Base-by-base conservation (phyloP, 2,329 filamentous ascomycete genomes). In the Xylaria arbuscula region DNA sequence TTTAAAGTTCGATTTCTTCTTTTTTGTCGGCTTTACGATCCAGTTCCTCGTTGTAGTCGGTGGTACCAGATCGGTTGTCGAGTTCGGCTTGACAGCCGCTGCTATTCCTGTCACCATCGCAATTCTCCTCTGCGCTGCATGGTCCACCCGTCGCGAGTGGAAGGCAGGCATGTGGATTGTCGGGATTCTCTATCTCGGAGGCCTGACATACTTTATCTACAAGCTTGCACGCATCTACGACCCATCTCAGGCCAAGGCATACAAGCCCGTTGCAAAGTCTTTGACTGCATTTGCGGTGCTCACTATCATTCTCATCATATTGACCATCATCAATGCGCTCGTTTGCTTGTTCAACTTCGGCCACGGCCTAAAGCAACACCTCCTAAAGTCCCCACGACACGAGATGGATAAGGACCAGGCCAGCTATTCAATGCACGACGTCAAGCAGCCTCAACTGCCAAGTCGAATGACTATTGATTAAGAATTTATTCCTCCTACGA, bases 1-100 rank as follows among this genome's bases (percentile, higher is more conserved):
- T 11, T 87, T 99, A 72, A 99, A 99, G 82, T 99, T 99, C 80
- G 96, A 99, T 83, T 98, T 99, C 82, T 99, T 99, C 89, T 98
- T 99, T 86, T 99, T 99, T 86, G 89, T 99, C 59, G 96, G 95
- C 63, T 99, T 99, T 81, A 98, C 96, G 7, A 93, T 99, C 55
- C 96, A 99, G 78, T 99, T 99, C 81, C 88, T 98, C 62, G 95
- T 99, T 75, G 92, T 98, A 67, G 94, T 99, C 68, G 90, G 88
- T 53, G 87, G 88, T 68, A 84, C 88, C 68, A 84, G 87, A 72
- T 86, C 87, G 56, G 87, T 91, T 70, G 84, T 89, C 75, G 96
- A 99, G 80, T 93, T 96, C 75, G 92, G 88, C 63, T 85, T 98
- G 61, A 99, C 97, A 8, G 90, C 96, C 56, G 92, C 91, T 69